These are phyloP conservation scores for Rhizopogon sp. DNA, from an alignment of 768 basidiomycete species.

Conservation along the genomic window DNA sequence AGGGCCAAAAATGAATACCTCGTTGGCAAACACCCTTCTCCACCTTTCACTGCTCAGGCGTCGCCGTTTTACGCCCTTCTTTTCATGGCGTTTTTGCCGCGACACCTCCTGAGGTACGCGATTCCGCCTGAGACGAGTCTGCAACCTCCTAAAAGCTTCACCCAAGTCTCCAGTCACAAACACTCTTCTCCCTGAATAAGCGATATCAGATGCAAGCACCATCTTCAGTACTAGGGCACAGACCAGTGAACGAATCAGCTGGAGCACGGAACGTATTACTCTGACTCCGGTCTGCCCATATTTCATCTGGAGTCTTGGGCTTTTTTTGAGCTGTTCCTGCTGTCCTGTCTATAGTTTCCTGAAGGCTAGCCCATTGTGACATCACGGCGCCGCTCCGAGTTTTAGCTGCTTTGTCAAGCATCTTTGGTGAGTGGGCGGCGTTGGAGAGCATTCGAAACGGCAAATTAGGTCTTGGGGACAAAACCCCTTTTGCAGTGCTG, in stretches of 20 bases:
- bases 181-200: constrained; percentile 55
- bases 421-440: neutral
- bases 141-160: constrained; percentile 44
- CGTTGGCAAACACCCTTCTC: constrained; percentile 74
- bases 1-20: constrained; percentile 41
- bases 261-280: constrained; percentile 27
- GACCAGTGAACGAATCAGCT: constrained; percentile 54
- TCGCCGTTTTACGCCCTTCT: constrained; percentile 75
- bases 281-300: constrained; percentile 27
- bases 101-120: constrained; percentile 47
- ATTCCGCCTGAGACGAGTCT: constrained; percentile 49
- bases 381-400: neutral
- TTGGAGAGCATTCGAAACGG: neutral
- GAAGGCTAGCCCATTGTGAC: neutral
- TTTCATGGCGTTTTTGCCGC: constrained; percentile 63
- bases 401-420: neutral
- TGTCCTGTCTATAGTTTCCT: neutral
- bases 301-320: constrained; percentile 29
- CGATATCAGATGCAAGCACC: constrained; percentile 4
- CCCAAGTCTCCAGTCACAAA: constrained; percentile 41
- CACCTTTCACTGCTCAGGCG: constrained; percentile 73
- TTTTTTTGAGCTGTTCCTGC: constrained; percentile 7
- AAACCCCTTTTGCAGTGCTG: neutral
- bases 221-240: constrained; percentile 8
- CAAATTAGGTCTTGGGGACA: neutral